Base-by-base conservation (phyloP, 805 yeast species). In the Naumovozyma castellii region DNA sequence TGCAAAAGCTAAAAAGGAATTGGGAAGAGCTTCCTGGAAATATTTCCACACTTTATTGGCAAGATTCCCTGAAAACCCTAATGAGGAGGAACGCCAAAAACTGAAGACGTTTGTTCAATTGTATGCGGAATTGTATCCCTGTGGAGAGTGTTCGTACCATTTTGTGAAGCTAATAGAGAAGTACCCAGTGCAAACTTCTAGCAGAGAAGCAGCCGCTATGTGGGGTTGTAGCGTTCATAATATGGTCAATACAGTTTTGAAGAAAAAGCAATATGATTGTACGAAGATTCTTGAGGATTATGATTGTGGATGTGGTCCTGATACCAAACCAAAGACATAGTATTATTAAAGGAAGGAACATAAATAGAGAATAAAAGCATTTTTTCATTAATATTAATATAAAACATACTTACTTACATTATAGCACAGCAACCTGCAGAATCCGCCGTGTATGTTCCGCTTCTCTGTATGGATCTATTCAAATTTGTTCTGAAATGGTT, bases 161-260 rank as follows among this genome's bases (percentile, higher is more conserved):
- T 92, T 92, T 61, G 81, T 74, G 47, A 64, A 73, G 54, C 63
- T 92, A 47, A 63, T 92, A 41, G 55, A 66, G 42, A 70, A 81
- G 51, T 78, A 68, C 53, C 98, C 98, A 1, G 96, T 95, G 2
- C 98, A 92, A 54, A 71, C 81, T 3, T 68, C 76, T 5, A 71
- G 82, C 16, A 71, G 95, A 42, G 76, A 78, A 45, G 73, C 76
- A 3, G 97, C 98, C 1, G 87, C 95, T 0, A 65, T 84, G 48
- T 92, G 98, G 98, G 98, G 98, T 1, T 92, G 98, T 57, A 81
- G 80, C 53, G 69, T 88, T 3, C 97, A 88, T 64, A 88, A 90
- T 59, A 71, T 78, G 53, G 97, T 88, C 28, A 90, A 90, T 59
- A 75, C 74, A 39, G 66, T 81, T 38, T 68, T 88, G 34, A 69